These are phyloP conservation scores for Scleroderma citrinum DNA, from an alignment of 768 basidiomycete genomes.

Conservation along the genomic window DNA sequence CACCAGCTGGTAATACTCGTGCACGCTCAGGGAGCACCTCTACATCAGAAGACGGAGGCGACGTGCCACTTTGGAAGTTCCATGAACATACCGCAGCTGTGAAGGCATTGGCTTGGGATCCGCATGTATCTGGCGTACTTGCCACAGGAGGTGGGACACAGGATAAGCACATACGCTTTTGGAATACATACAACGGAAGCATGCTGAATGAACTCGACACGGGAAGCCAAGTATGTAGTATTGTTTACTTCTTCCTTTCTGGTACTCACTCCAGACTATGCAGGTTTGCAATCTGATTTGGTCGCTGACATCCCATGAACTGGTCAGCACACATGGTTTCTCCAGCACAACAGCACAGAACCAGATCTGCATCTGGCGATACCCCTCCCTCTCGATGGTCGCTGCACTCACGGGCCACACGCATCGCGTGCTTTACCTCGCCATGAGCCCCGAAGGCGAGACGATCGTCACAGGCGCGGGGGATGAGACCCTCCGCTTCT, in stretches of 20 bases:
- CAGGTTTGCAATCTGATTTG: conserved; percentile 98
- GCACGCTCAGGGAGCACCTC: conserved; percentile 18
- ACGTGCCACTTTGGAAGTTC: conserved; percentile 85
- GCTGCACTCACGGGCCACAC: conserved; percentile 93
- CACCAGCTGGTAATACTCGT: conserved; percentile 23
- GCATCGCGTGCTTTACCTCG: conserved; percentile 92
- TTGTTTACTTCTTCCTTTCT: background rate
- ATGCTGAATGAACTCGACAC: conserved; percentile 89
- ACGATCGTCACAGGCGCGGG: conserved; percentile 98
- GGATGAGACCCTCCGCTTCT: conserved; percentile 94
- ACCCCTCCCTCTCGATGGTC: conserved; percentile 90
- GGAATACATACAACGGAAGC: conserved; percentile 86
- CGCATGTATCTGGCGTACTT: conserved; percentile 83
- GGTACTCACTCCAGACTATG: conserved; percentile 5
- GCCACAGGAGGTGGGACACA: conserved; percentile 98
- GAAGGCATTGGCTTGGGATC: conserved; percentile 98
- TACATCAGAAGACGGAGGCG: conserved; percentile 34
- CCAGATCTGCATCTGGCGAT: conserved; percentile 94
- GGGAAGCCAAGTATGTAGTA: conserved; percentile 76
- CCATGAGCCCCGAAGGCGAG: conserved; percentile 95
- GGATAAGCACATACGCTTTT: conserved; percentile 96
- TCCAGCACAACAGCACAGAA: conserved; percentile 91
- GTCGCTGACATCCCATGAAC: conserved; percentile 92
- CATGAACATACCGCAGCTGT: conserved; percentile 97
- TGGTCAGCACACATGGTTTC: conserved; percentile 97